Conservation (phyloP, 1,139 yeast species). For the Taphrina wiesneri region DNA sequence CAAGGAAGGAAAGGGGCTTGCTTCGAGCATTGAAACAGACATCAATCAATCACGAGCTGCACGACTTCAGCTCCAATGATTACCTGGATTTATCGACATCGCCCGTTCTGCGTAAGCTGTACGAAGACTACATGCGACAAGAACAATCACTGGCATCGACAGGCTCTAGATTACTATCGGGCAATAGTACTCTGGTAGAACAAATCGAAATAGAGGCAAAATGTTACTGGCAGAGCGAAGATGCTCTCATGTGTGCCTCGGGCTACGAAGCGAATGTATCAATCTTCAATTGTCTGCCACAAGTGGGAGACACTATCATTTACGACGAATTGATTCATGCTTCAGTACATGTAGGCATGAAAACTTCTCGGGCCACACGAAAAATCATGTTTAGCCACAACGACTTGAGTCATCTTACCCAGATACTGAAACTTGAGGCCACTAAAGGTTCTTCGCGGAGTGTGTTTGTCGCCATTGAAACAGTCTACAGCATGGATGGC, state of each 20-base stretch:
- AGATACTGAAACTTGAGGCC: constrained; percentile 14
- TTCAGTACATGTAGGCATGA: constrained; percentile 44
- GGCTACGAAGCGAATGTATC: constrained; percentile 44
- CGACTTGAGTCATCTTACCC: constrained; percentile 33
- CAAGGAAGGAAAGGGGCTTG: background rate
- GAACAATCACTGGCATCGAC: constrained; percentile 41
- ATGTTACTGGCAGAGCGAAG: constrained; percentile 40
- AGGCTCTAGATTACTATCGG: constrained; percentile 44
- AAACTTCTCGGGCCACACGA: constrained; percentile 39
- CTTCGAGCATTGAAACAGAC: constrained; percentile 1
- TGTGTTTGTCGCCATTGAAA: constrained; percentile 43
- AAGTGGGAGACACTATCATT: constrained; percentile 41
- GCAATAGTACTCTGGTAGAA: constrained; percentile 41
- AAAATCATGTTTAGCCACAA: constrained; percentile 40
- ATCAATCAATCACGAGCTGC: background rate
- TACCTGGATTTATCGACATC: constrained; percentile 39
- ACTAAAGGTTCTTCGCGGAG: constrained; percentile 29
- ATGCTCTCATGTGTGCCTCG: constrained; percentile 42
- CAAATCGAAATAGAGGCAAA: constrained; percentile 40
- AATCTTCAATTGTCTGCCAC: constrained; percentile 42
- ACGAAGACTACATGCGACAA: background rate
- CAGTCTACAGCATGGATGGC: constrained; percentile 45
- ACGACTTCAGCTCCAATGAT: constrained; percentile 44
- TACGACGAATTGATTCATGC: constrained; percentile 44
- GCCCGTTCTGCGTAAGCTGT: background rate